Percentiles rank a stretch among this genome's conserved stretches.
Conservation (phyloP, 805 yeast species). For the Clavispora phyllophila region DNA sequence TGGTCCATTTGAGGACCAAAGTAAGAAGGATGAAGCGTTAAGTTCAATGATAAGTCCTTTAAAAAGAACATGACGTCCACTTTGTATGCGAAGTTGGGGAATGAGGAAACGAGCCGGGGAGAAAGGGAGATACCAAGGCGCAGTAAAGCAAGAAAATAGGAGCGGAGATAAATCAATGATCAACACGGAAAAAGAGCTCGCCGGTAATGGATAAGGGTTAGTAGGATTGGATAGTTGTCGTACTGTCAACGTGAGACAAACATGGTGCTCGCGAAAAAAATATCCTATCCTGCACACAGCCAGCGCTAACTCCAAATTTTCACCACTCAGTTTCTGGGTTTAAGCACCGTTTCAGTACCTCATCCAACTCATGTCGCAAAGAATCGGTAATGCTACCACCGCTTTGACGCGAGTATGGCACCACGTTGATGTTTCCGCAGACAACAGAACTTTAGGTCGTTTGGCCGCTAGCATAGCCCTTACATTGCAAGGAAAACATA, state of each 20-base stretch:
- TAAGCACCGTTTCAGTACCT: background rate
- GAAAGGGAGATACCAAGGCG: background rate
- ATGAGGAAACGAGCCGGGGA: background rate
- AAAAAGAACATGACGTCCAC: slow-evolving; percentile 34
- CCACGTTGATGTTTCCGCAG: slow-evolving; percentile 85
- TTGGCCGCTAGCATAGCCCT: slow-evolving; percentile 85
- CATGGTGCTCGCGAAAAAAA: background rate
- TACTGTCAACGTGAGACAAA: background rate
- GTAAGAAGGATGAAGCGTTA: slow-evolving; percentile 94
- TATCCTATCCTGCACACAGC: background rate
- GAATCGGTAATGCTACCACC: slow-evolving; percentile 53
- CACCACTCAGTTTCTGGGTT: background rate
- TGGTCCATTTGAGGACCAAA: slow-evolving; percentile 98
- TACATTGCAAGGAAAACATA: slow-evolving; percentile 93
- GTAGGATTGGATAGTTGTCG: background rate
- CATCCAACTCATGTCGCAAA: slow-evolving; percentile 36
- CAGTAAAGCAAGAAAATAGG: background rate
- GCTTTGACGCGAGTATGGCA: slow-evolving; percentile 92
- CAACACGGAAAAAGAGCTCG: slow-evolving; percentile 1
- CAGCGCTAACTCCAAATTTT: background rate
- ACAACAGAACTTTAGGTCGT: slow-evolving; percentile 84
- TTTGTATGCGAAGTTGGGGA: background rate
- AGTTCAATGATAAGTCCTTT: slow-evolving; percentile 85
- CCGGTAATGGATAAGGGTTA: background rate
- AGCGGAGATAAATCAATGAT: background rate